Evolutionary conservation across 2,329 filamentous ascomycete species (phyloP), one percentile per base, ranked within the genome.

Genomic region (Diaporthe vaccinii): DNA sequence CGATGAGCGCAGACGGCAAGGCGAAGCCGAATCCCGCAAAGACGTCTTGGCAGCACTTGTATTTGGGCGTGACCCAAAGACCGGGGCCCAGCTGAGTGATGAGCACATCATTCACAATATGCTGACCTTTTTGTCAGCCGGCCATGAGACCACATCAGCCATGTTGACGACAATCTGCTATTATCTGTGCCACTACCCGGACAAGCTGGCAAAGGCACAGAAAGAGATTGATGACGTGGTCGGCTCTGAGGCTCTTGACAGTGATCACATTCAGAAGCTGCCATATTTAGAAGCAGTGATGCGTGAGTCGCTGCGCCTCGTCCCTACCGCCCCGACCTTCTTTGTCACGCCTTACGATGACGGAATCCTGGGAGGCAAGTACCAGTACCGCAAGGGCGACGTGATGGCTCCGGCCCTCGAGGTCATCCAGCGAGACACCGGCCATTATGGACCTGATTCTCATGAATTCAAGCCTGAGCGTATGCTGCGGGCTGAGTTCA

Each of bases 381-480:
- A 92, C 75, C 79, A 82, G 9, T 80, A 92, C 20, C 81, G 84
- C 1, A 83, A 85, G 25, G 86, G 84, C 34, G 85, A 89, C 46
- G 81, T 91, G 44, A 71, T 86, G 0, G 79, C 84, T 14, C 76
- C 90, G 15, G 65, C 65, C n/a, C 81, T 92, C 14, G 79, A 84
- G 58, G 86, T 86, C 67, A 81, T 88, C 28, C 90, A 92, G 44
- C 84, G 85, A 1, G 91, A 93, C 77, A 89, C 88, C 0, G 82
- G 82, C 6, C 87, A 92, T 1, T 93, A 85, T 69, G 91, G 91
- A 0, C 83, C 86, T 0, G 89, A 92, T 77, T 89, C 90, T 0
- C 83, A 87, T 3, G 85, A 89, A 59, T 93, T 91, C 82, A 86
- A 84, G 61, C 91, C 91, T 0, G 91, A 93, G 79, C 84, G 91